Conservation (phyloP, 192 early-diverging fungal species). For the Linnemannia exigua region DNA sequence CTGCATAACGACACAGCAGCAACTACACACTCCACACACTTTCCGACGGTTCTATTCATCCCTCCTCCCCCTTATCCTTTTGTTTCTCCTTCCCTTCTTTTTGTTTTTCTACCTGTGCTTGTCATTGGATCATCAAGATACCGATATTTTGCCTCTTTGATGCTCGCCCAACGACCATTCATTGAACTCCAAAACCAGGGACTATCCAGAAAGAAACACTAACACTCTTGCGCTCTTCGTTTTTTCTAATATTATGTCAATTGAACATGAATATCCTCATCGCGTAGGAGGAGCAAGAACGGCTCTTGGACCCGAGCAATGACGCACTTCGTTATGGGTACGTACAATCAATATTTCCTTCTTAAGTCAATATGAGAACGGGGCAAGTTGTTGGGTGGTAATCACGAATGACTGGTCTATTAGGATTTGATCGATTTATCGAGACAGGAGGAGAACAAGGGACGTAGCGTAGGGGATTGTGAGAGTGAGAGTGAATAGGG, state of each 20-base stretch:
- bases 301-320: slow-evolving; percentile 21
- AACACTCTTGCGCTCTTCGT: neutral
- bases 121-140: neutral
- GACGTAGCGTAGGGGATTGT: neutral
- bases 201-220: neutral
- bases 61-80: neutral
- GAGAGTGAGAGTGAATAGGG: neutral
- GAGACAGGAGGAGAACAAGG: neutral
- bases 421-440: no score
- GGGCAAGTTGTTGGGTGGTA: neutral
- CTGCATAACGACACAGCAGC: no score
- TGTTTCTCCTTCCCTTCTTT: neutral
- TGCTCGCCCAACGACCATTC: neutral
- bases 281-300: slow-evolving; percentile 31
- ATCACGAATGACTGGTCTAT: no score
- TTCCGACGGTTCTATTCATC: neutral
- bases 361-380: neutral
- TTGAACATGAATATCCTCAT: neutral
- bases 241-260: neutral
- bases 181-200: neutral
- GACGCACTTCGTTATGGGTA: slow-evolving; percentile 35
- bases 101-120: neutral
- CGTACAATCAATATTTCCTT: neutral
- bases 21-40: neutral
- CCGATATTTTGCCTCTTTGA: neutral